Evolutionary conservation across 768 basidiomycete genomes (phyloP).

Genomic region (Lactarius psammicola): DNA sequence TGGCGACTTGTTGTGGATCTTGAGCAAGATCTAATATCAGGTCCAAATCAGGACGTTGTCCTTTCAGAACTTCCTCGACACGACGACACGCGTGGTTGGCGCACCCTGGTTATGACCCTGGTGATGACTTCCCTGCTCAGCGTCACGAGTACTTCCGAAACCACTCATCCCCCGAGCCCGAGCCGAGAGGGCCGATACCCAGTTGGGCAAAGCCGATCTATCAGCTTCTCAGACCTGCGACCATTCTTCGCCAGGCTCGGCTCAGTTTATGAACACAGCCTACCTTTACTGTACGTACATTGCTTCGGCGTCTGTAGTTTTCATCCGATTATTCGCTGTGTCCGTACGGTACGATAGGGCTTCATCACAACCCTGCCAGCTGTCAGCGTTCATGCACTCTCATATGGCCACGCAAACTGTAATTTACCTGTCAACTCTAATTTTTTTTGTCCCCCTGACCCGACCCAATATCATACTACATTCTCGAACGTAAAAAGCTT

Average conservation of each 20-base stretch:
- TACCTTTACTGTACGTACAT: not conserved
- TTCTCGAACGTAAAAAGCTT: slow-evolving; percentile 14
- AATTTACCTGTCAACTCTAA: slow-evolving; percentile 23
- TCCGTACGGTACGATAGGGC: not conserved
- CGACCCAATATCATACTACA: not conserved
- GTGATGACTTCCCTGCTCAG: not conserved
- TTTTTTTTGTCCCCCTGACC: slow-evolving; percentile 13
- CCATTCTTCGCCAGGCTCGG: slow-evolving; percentile 10
- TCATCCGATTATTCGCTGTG: not conserved
- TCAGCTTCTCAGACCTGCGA: not conserved
- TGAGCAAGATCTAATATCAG: slow-evolving; percentile 29
- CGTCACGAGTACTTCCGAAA: slow-evolving; percentile 22
- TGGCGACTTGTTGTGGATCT: slow-evolving; percentile 20
- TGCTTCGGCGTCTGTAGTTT: not conserved
- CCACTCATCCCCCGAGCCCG: slow-evolving; percentile 19
- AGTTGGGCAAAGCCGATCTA: slow-evolving; percentile 16
- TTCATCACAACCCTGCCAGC: slow-evolving; percentile 20
- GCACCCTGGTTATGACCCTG: slow-evolving; percentile 16
- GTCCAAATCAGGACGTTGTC: slow-evolving; percentile 29
- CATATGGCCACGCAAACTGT: not conserved
- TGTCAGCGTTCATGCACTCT: slow-evolving; percentile 10
- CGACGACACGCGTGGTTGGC: slow-evolving; percentile 20
- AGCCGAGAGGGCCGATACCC: slow-evolving; percentile 12
- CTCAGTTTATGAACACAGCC: not conserved
- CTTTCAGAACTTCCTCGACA: slow-evolving; percentile 23